Evolutionary conservation across 192 early-diverging fungal species (phyloP).

Genomic region (Linnemannia schmuckeri): DNA sequence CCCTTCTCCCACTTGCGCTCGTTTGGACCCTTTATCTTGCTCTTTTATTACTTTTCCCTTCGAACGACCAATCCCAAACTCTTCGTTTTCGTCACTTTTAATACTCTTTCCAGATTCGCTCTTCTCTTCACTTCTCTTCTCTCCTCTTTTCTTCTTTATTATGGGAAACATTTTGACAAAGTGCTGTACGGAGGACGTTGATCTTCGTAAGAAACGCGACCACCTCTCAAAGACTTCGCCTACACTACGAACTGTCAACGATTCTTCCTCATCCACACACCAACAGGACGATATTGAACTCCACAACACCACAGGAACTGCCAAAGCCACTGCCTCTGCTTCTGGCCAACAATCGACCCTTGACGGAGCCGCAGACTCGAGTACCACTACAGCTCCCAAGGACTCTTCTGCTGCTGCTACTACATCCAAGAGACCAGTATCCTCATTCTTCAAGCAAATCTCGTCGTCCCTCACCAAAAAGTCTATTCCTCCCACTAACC

Average conservation of each 20-base stretch:
- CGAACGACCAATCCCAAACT: background rate
- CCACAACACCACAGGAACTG: background rate
- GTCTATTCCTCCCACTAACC: background rate
- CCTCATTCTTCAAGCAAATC: constrained; percentile 10
- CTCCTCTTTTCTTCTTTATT: background rate
- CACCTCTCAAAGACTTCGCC: background rate
- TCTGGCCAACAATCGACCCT: background rate
- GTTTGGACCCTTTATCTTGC: too few species aligned
- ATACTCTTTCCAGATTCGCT: background rate
- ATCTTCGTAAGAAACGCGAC: constrained; percentile 1
- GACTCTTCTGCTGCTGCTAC: background rate
- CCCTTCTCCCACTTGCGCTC: too few species aligned
- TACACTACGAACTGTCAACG: background rate
- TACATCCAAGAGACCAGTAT: background rate
- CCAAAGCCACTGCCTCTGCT: background rate
- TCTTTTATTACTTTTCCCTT: background rate
- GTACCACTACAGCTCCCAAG: background rate
- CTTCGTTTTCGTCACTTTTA: background rate
- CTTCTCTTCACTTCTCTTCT: background rate
- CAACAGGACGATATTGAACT: background rate
- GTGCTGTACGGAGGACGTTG: constrained; percentile 18
- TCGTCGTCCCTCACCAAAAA: constrained; percentile 14
- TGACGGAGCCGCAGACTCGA: background rate
- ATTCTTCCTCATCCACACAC: background rate
- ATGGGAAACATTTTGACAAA: constrained; percentile 42